Evolutionary conservation across 306 rosid species (phyloP).

Genomic region (Citrullus mucosospermus): DNA sequence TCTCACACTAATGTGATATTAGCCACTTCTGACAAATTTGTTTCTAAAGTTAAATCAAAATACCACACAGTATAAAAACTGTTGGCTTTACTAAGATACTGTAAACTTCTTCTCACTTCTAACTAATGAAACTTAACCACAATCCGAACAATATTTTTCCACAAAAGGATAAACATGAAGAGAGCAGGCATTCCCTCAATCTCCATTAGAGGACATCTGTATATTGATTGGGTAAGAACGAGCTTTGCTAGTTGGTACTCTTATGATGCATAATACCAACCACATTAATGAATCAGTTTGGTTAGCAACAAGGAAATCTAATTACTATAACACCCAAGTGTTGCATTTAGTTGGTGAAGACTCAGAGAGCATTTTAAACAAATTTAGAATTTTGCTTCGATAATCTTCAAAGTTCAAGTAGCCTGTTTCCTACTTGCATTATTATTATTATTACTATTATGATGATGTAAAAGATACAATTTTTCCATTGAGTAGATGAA

Average conservation of each 20-base stretch:
- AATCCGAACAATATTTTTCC: neutral
- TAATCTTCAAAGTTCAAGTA: neutral
- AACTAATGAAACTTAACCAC: neutral
- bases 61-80: neutral
- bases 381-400: neutral
- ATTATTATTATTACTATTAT: too few species aligned
- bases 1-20: neutral
- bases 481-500: too few species aligned
- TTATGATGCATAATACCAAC: neutral
- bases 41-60: neutral
- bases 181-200: neutral
- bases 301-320: neutral
- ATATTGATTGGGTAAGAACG: neutral
- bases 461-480: too few species aligned
- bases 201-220: neutral
- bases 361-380: neutral
- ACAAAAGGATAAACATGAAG: neutral
- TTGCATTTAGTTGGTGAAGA: neutral
- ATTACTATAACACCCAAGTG: neutral
- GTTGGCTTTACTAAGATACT: neutral
- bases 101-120: neutral
- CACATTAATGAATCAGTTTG: neutral
- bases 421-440: neutral
- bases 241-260: neutral
- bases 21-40: neutral